phyloP scores from a whole-genome alignment of 345 rosid species.

The Cardamine occulta region DNA sequence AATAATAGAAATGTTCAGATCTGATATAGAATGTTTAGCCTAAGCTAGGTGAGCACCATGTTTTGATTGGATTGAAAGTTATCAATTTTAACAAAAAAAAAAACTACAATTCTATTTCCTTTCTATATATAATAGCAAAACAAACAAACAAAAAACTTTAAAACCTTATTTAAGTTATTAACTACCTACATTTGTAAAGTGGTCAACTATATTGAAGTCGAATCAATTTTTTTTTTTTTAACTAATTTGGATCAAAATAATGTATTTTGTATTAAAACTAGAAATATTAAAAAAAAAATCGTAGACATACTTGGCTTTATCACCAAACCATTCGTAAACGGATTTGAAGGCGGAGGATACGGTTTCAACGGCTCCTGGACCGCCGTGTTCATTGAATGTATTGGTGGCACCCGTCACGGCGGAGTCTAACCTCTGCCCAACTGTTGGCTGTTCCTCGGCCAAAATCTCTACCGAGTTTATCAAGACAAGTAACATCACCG shows the following conservation, averaged over 20 bases:
- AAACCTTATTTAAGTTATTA: too few relatives aligned
- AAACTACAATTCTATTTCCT: too few relatives aligned
- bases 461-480: background rate
- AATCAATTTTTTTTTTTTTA: too few relatives aligned
- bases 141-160: too few relatives aligned
- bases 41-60: background rate
- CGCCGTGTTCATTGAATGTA: conserved; percentile 41
- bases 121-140: background rate
- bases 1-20: background rate
- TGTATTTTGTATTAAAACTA: background rate
- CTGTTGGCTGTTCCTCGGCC: conserved; percentile 37
- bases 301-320: conserved; percentile 36
- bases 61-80: background rate
- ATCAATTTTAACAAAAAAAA: background rate
- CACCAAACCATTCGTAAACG: conserved; percentile 36
- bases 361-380: conserved; percentile 20
- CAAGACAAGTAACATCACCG: conserved; percentile 33
- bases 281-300: background rate
- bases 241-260: background rate
- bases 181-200: background rate
- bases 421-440: conserved; percentile 32
- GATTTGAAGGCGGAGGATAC: conserved; percentile 28
- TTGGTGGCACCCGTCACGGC: conserved; percentile 13
- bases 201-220: background rate
- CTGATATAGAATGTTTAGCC: background rate